These are phyloP conservation scores for Mortierella alpina DNA, from an alignment of 192 early-diverging fungal genomes.

Conservation along the genomic window DNA sequence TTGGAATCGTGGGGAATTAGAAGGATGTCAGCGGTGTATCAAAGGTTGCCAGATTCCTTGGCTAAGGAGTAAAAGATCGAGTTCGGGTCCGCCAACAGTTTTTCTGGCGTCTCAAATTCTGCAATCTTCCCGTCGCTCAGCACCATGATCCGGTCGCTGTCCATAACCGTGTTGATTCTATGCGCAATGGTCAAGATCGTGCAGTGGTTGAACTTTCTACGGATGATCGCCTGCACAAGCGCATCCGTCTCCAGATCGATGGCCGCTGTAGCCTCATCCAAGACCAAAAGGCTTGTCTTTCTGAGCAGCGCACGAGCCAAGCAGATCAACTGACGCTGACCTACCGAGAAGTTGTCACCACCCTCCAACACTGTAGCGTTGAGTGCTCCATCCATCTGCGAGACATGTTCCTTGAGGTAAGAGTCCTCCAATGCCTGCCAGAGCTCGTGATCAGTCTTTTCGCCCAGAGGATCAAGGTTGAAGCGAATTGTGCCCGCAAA, in stretches of 20 bases:
- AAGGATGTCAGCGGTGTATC: not conserved
- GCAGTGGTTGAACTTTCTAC: constrained; percentile 73
- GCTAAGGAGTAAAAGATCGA: constrained; percentile 59
- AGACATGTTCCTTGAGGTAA: constrained; percentile 74
- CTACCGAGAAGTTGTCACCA: constrained; percentile 88
- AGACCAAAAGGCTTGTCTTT: constrained; percentile 58
- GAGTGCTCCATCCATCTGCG: constrained; percentile 71
- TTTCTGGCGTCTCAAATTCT: constrained; percentile 71
- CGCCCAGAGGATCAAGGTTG: constrained; percentile 68
- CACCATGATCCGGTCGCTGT: constrained; percentile 87
- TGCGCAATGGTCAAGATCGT: constrained; percentile 95
- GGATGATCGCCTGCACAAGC: constrained; percentile 89
- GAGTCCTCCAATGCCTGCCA: constrained; percentile 79
- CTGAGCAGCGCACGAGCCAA: constrained; percentile 79
- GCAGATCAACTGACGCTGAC: constrained; percentile 79
- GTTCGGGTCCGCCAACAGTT: constrained; percentile 57
- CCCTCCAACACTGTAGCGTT: constrained; percentile 79
- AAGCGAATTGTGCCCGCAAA: constrained; percentile 70
- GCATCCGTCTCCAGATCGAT: constrained; percentile 90
- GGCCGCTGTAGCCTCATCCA: constrained; percentile 64
- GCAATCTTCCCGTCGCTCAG: constrained; percentile 67
- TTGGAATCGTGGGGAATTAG: too few relatives aligned
- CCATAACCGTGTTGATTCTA: constrained; percentile 84
- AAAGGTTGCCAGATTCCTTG: constrained; percentile 27
- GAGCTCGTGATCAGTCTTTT: constrained; percentile 62